These are phyloP conservation scores for Aspergillus piperis DNA, from an alignment of 2,329 filamentous ascomycete species.

Conservation along the genomic window DNA sequence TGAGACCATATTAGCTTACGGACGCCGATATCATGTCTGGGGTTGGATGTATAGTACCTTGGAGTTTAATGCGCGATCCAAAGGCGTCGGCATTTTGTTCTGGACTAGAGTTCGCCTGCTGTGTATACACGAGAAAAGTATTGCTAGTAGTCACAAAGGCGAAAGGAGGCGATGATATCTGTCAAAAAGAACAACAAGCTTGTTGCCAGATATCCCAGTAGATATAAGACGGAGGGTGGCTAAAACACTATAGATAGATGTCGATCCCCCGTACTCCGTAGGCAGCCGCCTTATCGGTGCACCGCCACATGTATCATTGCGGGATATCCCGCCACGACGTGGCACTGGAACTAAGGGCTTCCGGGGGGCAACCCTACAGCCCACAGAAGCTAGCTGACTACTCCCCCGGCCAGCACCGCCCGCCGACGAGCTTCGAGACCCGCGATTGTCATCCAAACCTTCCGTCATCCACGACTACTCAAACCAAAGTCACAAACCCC, in stretches of 20 bases:
- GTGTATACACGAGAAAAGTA: background rate
- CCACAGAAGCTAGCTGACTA: slow-evolving; percentile 1
- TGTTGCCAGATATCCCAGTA: slow-evolving; percentile 7
- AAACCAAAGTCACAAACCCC: slow-evolving; percentile 18
- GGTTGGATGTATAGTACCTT: slow-evolving; percentile 54
- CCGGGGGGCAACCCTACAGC: slow-evolving; percentile 9
- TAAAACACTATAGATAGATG: slow-evolving; percentile 20
- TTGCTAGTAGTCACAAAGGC: background rate
- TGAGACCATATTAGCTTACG: slow-evolving; percentile 36
- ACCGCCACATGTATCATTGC: background rate
- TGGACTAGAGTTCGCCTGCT: slow-evolving; percentile 1
- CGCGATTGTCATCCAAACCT: slow-evolving; percentile 18
- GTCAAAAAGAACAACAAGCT: background rate
- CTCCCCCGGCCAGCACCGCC: background rate
- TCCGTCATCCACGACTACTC: slow-evolving; percentile 14
- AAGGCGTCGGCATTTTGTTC: slow-evolving; percentile 64
- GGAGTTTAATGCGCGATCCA: slow-evolving; percentile 70
- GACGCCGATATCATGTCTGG: background rate
- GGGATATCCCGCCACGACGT: background rate
- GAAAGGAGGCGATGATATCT: background rate
- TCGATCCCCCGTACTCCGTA: slow-evolving; percentile 10
- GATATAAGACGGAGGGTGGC: background rate
- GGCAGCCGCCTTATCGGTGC: slow-evolving; percentile 2
- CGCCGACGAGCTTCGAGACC: slow-evolving; percentile 24
- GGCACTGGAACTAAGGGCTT: slow-evolving; percentile 8